phyloP scores from a whole-genome alignment of 2,329 filamentous ascomycete genomes.

The Aspergillus vadensis region DNA sequence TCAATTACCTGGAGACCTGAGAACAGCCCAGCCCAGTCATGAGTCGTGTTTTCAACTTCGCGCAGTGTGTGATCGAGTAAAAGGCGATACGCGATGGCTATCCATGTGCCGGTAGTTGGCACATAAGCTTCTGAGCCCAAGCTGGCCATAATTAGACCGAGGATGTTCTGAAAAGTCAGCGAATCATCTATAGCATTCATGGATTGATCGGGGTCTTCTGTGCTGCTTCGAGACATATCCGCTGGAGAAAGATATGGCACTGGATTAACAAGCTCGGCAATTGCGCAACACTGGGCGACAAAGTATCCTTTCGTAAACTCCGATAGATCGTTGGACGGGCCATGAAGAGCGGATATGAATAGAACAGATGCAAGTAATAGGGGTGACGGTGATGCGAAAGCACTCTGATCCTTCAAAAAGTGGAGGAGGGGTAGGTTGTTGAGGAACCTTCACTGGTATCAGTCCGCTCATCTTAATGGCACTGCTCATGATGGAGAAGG shows the following conservation, averaged over 20 bases:
- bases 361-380: slow-evolving; percentile 31
- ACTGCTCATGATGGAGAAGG: neutral
- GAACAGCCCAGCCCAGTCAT: slow-evolving; percentile 30
- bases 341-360: slow-evolving; percentile 33
- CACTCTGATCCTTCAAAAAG: slow-evolving; percentile 30
- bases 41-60: slow-evolving; percentile 11
- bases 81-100: slow-evolving; percentile 33
- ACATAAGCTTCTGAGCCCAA: slow-evolving; percentile 34
- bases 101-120: slow-evolving; percentile 32
- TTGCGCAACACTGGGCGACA: slow-evolving; percentile 28
- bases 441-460: slow-evolving; percentile 24
- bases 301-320: slow-evolving; percentile 27
- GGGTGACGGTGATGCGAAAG: slow-evolving; percentile 29
- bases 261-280: slow-evolving; percentile 27
- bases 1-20: slow-evolving; percentile 35
- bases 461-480: neutral
- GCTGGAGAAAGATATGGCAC: neutral
- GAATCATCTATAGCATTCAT: slow-evolving; percentile 10
- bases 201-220: neutral
- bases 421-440: slow-evolving; percentile 32
- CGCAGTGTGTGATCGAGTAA: slow-evolving; percentile 30
- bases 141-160: slow-evolving; percentile 34
- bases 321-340: slow-evolving; percentile 20
- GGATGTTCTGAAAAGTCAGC: slow-evolving; percentile 28
- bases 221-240: neutral